Conservation (phyloP, 1,139 yeast species). For the Suhomyces choctaworum region DNA sequence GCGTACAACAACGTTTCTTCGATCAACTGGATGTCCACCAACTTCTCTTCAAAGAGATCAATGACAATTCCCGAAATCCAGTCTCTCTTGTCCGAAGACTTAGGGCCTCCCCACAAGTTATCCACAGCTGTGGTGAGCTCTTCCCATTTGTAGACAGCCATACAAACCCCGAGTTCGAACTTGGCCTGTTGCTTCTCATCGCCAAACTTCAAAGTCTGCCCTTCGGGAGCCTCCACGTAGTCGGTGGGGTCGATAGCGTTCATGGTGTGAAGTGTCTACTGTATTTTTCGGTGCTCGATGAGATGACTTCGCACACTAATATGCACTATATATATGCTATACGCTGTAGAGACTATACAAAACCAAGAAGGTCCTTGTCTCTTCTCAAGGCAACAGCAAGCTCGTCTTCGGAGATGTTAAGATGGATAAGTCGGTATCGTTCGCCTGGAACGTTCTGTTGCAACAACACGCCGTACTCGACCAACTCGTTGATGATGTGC, state of each 20-base stretch:
- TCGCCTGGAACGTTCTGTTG: conserved; percentile 71
- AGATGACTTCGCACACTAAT: not conserved
- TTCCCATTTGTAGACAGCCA: conserved; percentile 89
- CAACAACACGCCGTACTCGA: conserved; percentile 73
- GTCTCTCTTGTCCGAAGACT: conserved; percentile 75
- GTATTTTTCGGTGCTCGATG: conserved; percentile 10
- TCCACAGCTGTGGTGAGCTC: conserved; percentile 89
- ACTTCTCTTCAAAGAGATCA: conserved; percentile 61
- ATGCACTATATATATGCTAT: not conserved
- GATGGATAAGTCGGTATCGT: conserved; percentile 59
- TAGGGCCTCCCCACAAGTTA: conserved; percentile 96
- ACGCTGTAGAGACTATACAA: conserved; percentile 1
- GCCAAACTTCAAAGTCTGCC: conserved; percentile 46
- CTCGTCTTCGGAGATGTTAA: conserved; percentile 73
- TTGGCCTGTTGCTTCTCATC: conserved; percentile 74
- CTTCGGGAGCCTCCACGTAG: conserved; percentile 44
- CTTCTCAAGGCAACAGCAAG: conserved; percentile 57
- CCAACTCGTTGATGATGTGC: conserved; percentile 61
- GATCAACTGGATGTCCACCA: conserved; percentile 73
- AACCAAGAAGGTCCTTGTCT: conserved; percentile 39
- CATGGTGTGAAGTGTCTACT: conserved; percentile 17
- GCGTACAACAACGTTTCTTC: conserved; percentile 87
- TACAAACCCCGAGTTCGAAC: conserved; percentile 91
- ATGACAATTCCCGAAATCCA: conserved; percentile 22
- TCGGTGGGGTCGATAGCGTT: conserved; percentile 46